Conservation (phyloP, 345 rosid species). For the Lenwebbia sp. region DNA sequence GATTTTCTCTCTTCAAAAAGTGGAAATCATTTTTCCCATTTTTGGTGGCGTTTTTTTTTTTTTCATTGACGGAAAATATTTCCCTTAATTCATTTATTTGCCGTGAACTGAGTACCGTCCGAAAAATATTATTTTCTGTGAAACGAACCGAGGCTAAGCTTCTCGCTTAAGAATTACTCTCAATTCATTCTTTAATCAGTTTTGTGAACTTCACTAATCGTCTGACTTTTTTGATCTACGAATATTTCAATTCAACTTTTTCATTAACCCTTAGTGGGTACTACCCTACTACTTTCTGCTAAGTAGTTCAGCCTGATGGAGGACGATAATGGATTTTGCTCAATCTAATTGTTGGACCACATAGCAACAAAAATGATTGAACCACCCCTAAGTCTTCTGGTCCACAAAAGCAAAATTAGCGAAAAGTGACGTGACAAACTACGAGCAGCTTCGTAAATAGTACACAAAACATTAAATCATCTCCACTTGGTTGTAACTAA, state of each 20-base stretch:
- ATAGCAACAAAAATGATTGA: background rate
- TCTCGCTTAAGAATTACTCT: background rate
- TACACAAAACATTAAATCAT: background rate
- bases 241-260: background rate
- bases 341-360: background rate
- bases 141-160: background rate
- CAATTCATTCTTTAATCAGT: background rate
- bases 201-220: background rate
- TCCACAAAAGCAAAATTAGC: background rate
- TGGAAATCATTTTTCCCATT: too few species aligned
- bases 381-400: background rate
- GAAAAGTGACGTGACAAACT: too few species aligned
- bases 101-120: too few species aligned
- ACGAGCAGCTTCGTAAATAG: background rate
- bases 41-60: too few species aligned
- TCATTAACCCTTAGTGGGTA: background rate
- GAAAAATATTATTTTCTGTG: too few species aligned
- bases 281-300: background rate
- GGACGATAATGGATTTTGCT: background rate
- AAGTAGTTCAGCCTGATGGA: background rate
- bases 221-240: background rate
- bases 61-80: too few species aligned
- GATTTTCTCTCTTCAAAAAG: too few species aligned
- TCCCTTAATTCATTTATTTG: too few species aligned
- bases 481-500: background rate